Evolutionary conservation across 208 protist genomes (phyloP).

Genomic region (Lotmaria passim): DNA sequence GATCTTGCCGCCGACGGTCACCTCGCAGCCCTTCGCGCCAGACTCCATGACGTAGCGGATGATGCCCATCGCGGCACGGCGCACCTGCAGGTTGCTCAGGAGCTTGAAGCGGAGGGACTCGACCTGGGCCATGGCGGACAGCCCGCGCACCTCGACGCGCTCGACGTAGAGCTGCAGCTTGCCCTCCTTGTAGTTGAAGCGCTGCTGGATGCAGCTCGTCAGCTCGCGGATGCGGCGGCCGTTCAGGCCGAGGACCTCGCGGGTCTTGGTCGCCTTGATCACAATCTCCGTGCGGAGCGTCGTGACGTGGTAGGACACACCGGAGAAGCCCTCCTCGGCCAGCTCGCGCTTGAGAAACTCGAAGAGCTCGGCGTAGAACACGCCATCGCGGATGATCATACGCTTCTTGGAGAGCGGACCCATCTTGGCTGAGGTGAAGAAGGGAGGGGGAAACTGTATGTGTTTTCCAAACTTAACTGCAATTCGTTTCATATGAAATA

Average conservation of each 20-base stretch:
- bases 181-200: constrained; percentile 98
- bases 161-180: constrained; percentile 97
- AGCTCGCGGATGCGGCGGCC: constrained; percentile 98
- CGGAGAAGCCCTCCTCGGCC: constrained; percentile 96
- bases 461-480: constrained; percentile 10
- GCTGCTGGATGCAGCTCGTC: constrained; percentile 97
- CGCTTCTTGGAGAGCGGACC: constrained; percentile 91
- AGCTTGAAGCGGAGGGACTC: constrained; percentile 99
- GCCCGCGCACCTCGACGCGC: constrained; percentile 96
- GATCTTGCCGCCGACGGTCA: constrained; percentile 99
- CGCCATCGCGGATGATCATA: constrained; percentile 99
- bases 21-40: constrained; percentile 98
- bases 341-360: constrained; percentile 99
- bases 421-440: constrained; percentile 42
- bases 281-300: constrained; percentile 98
- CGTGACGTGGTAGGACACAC: constrained; percentile 97
- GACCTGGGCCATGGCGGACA: constrained; percentile 98
- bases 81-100: constrained; percentile 97
- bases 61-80: constrained; percentile 98
- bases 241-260: constrained; percentile 97
- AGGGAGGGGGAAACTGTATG: background rate
- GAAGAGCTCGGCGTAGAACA: constrained; percentile 99
- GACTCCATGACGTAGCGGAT: constrained; percentile 99
- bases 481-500: no score
- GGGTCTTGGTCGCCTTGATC: constrained; percentile 98